phyloP scores from a whole-genome alignment of 345 rosid species.

The Geranium brycei region DNA sequence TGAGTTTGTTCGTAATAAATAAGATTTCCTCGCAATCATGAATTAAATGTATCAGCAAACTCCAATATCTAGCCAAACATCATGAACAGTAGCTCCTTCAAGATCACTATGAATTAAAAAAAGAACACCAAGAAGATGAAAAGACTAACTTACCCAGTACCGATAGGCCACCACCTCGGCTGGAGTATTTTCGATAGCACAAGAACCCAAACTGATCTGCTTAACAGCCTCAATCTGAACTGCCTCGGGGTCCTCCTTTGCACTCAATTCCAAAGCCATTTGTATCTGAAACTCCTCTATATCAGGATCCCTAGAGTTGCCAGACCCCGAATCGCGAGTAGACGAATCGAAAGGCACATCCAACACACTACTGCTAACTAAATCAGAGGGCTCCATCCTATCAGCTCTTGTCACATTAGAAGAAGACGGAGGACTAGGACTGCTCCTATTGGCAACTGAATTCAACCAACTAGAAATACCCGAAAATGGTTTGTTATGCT shows the following conservation, averaged over 20 bases:
- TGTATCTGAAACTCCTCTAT: conserved; percentile 83
- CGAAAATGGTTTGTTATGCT: conserved; percentile 48
- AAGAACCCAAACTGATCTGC: conserved; percentile 78
- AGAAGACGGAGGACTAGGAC: conserved; percentile 48
- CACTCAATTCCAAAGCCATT: conserved; percentile 83
- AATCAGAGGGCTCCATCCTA: conserved; percentile 33
- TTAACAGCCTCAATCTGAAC: conserved; percentile 95
- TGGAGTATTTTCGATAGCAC: conserved; percentile 64
- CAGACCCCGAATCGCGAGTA: conserved; percentile 46
- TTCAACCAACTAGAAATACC: conserved; percentile 75
- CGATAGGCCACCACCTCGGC: conserved; percentile 87
- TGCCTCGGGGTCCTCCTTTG: conserved; percentile 96
- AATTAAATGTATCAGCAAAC: no score
- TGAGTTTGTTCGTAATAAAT: no score
- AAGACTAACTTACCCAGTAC: conserved; percentile 59
- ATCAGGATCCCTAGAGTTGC: conserved; percentile 58
- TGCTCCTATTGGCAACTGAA: conserved; percentile 52
- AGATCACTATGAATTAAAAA: no score
- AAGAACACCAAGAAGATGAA: no score
- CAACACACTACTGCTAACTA: conserved; percentile 22
- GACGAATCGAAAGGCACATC: conserved; percentile 27
- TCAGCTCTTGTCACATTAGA: conserved; percentile 38
- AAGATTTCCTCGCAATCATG: no score
- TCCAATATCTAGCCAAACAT: no score
- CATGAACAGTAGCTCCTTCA: no score